A percentile compares a stretch with the other conserved stretches of the same genome.
Evolutionary conservation across 257 asterid genomes (phyloP).

Genomic region (Przewalskia tangutica): DNA sequence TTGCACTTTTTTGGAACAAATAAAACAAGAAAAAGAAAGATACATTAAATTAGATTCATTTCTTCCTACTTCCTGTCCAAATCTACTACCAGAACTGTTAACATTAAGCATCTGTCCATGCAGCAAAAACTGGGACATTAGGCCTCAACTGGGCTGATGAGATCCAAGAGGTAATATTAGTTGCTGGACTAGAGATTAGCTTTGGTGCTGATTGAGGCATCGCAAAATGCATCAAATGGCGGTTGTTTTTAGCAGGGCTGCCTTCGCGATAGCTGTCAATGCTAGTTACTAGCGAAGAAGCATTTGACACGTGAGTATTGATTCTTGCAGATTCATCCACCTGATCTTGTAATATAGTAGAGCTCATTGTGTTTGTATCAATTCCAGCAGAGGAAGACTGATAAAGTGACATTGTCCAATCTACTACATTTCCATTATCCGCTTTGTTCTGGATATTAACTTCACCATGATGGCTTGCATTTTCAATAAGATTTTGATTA

Average conservation of each 20-base stretch:
- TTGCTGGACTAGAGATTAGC: constrained; percentile 27
- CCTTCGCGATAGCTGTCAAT: constrained; percentile 55
- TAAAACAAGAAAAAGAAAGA: neutral
- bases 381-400: constrained; percentile 24
- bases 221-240: constrained; percentile 21
- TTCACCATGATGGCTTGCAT: neutral
- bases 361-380: constrained; percentile 18
- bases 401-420: constrained; percentile 48
- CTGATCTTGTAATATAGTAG: constrained; percentile 14
- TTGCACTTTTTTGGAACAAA: neutral
- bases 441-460: neutral
- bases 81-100: neutral
- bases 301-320: constrained; percentile 23
- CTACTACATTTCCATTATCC: constrained; percentile 12
- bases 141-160: constrained; percentile 56
- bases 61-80: neutral
- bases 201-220: constrained; percentile 30
- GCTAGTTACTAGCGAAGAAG: constrained; percentile 47
- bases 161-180: constrained; percentile 37
- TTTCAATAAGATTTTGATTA: neutral
- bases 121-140: constrained; percentile 66
- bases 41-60: neutral
- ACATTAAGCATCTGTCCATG: constrained; percentile 79
- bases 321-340: constrained; percentile 19
- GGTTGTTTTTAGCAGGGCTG: constrained; percentile 41